Base-by-base conservation (phyloP, 2,329 filamentous ascomycete species). In the Trichoderma oligosporum region DNA sequence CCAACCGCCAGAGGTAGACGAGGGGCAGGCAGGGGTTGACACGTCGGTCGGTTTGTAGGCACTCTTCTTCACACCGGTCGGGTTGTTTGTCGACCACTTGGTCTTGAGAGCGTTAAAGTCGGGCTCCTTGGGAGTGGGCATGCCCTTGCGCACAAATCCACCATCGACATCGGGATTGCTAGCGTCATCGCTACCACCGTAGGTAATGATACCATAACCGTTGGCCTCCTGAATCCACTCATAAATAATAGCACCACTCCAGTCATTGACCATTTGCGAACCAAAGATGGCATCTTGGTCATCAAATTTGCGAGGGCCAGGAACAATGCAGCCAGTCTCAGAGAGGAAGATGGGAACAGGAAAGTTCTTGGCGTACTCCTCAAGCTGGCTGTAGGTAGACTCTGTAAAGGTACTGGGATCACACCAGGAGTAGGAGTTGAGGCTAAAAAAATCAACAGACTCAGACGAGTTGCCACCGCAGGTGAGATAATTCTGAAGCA, bases 201-300 rank as follows among this genome's bases (percentile, higher is more conserved):
- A 96, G 18, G 80, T 85, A 64, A 95, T 81, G 33, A 96, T 78
- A 36, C 91, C 91, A 71, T 95, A 96, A 66, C 89, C 73, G 71
- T 96, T 95, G 49, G 81, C 77, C 72, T 95, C 91, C 68, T 93
- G 76, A 61, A 95, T 90, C 91, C 91, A 96, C 70, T 96, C 90
- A 73, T 96, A 95, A 63, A 95, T 79, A 61, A 96, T 91, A 53
- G 88, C 80, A 55, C 91, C 91, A 51, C 88, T 91, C 84, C 73
- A 85, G 65, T 80, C 80, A 57, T 78, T 76, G 5, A 80, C 74
- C 91, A 96, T 96, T 2, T 89, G 73, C 0, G 78, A 64, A 41
- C 88, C 87, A 65, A 94, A 87, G 64, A 96, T 89, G 48, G 89
- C 85, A 38, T 81, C 78, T 71, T 94, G 89, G 68, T 96, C 87